These are phyloP conservation scores for Withania somnifera DNA, from an alignment of 305 asterid genomes.

Conservation along the genomic window DNA sequence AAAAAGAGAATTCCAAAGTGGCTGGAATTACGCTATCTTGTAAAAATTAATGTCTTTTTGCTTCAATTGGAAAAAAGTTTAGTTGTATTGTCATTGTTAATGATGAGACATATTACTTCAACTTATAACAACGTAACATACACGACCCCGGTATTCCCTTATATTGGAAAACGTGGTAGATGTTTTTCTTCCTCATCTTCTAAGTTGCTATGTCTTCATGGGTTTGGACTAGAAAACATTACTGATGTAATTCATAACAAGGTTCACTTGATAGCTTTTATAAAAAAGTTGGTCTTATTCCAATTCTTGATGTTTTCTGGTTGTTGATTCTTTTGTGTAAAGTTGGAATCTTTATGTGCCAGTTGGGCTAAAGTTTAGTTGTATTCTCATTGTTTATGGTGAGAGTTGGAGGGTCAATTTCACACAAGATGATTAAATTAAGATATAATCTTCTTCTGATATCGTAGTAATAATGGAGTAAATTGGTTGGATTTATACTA, in stretches of 20 bases:
- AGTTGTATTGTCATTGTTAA: neutral
- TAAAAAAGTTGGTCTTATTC: neutral
- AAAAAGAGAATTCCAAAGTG: neutral
- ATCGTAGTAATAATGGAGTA: neutral
- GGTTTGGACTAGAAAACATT: constrained; percentile 20
- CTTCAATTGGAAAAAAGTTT: neutral
- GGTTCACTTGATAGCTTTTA: constrained; percentile 19
- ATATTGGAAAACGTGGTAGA: too few relatives aligned
- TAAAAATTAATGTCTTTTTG: neutral
- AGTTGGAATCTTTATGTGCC: neutral
- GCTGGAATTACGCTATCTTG: neutral
- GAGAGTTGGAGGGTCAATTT: neutral
- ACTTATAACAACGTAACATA: too few relatives aligned
- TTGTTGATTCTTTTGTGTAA: neutral
- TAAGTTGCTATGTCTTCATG: neutral
- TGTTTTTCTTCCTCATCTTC: too few relatives aligned
- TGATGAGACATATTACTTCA: neutral
- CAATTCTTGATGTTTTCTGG: neutral
- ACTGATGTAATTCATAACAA: constrained; percentile 57
- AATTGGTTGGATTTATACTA: neutral
- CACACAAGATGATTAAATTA: neutral
- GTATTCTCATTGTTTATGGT: neutral
- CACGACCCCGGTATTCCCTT: too few relatives aligned
- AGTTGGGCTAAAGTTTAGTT: neutral
- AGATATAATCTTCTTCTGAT: neutral